These are phyloP conservation scores for Logfia minima DNA, from an alignment of 129 eudicot genomes.

Conservation along the genomic window DNA sequence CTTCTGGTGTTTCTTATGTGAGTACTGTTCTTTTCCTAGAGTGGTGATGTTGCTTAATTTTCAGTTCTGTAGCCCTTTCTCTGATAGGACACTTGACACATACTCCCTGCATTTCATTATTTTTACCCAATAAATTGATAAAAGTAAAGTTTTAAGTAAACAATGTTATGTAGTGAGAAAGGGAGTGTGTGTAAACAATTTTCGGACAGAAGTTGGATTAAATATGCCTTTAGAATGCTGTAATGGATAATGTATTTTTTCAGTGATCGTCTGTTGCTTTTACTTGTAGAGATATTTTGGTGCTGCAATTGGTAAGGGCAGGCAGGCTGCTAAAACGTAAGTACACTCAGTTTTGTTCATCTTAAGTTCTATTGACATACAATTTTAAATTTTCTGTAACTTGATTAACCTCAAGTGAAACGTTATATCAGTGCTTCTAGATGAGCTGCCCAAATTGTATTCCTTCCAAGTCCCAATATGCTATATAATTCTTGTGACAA, in stretches of 20 bases:
- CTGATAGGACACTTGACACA: background rate
- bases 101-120: background rate
- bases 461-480: background rate
- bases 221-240: background rate
- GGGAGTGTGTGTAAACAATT: background rate
- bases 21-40: constrained; percentile 37
- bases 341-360: constrained; percentile 23
- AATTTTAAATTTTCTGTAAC: background rate
- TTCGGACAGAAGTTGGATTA: background rate
- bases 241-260: background rate
- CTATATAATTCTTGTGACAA: constrained; percentile 7
- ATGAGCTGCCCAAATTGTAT: constrained; percentile 6
- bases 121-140: background rate
- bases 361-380: constrained; percentile 3
- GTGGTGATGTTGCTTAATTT: background rate
- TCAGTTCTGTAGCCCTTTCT: background rate
- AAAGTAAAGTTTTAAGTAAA: background rate
- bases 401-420: constrained; percentile 15
- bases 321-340: constrained; percentile 99
- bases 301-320: constrained; percentile 96
- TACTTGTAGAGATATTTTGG: constrained; percentile 82
- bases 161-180: background rate
- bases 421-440: constrained; percentile 10
- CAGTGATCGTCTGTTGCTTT: constrained; percentile 18
- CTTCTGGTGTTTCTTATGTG: constrained; percentile 96